phyloP scores from a whole-genome alignment of 176 grass and related monocot species.

The Hyparrhenia diplandra region DNA sequence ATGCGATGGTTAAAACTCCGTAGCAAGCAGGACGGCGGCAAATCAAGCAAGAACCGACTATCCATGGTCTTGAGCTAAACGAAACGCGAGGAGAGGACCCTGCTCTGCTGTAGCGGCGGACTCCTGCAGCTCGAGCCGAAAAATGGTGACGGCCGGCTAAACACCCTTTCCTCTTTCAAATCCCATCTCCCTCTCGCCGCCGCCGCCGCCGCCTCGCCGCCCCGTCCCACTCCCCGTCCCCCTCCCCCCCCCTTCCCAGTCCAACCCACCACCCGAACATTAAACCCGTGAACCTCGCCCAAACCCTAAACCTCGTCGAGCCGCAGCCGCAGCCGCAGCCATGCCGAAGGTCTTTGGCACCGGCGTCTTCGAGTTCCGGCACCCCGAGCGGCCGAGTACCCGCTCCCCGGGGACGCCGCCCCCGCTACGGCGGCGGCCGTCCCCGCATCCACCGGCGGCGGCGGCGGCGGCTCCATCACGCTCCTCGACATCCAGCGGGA shows the following conservation, averaged over 20 bases:
- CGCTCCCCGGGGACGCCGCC: conserved; percentile 27
- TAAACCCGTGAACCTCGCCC: background rate
- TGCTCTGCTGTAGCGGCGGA: background rate
- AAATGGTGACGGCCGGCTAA: conserved; percentile 29
- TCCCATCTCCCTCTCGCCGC: background rate
- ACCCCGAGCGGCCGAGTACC: conserved; percentile 86
- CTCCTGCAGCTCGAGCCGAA: background rate
- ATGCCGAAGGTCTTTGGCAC: conserved; percentile 98
- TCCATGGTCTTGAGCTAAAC: background rate
- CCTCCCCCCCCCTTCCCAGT: background rate
- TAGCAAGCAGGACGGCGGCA: background rate
- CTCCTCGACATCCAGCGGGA: conserved; percentile 92
- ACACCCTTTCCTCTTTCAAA: background rate
- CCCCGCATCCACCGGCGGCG: conserved; percentile 38
- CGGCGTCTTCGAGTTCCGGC: conserved; percentile 90
- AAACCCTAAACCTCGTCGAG: background rate
- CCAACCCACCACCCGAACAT: background rate
- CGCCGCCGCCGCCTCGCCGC: background rate
- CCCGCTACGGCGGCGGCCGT: conserved; percentile 17
- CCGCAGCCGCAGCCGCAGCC: background rate
- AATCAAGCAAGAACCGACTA: background rate
- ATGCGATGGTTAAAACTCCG: no score
- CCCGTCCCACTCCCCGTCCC: no score
- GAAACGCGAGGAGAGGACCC: no score
- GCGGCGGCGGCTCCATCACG: conserved; percentile 54